Base-by-base conservation (phyloP, 2,329 filamentous ascomycete genomes). In the Alternaria arborescens region DNA sequence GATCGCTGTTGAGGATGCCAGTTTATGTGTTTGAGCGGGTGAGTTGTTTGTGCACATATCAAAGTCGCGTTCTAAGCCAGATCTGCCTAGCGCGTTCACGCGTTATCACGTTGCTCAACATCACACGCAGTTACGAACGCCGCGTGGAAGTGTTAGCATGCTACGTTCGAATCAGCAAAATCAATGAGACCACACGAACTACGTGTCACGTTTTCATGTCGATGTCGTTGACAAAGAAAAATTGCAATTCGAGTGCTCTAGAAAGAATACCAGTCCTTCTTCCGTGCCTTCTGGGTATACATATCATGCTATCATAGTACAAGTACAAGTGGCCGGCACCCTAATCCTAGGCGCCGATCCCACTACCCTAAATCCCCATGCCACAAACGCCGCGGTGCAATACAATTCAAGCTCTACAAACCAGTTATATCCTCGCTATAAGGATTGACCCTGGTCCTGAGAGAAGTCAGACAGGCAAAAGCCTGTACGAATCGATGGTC, bases 101-200 rank as follows among this genome's bases (percentile, higher is more conserved):
- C 69, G 68, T 48, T 59, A 55, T 72, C 72, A 73, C 68, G 69
- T 71, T 70, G 51, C 32, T 32, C 38, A 53, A 18, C 30, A 50
- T 26, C 14, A 36, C 14, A 50, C 32, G 8, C 32, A 36, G 30
- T n/a, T 8, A 26, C 28, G 32, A 26, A 8, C 7, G 46, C 46
- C 16, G 46, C 32, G 22, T 22, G 20, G 10, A 36, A n/a, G 30
- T 16, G 32, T 7, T 28, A 52, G 22, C 24, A 41, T 26, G n/a
- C n/a, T 11, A 3, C n/a, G 14, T 20, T 30, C n/a, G 22, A 10
- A n/a, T 24, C n/a, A n/a, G 8, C 7, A 36, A 14, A 11, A 7
- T 26, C 16, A 36, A 50, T 26, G 14, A 20, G 20, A 26, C 14
- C 6, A n/a, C 5, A 24, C 8, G 12, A 36, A 38, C 20, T n/a